A percentile compares a stretch with the other conserved stretches of the same genome.
Evolutionary conservation across 257 asterid species (phyloP).

Genomic region (Ilex aquifolium): DNA sequence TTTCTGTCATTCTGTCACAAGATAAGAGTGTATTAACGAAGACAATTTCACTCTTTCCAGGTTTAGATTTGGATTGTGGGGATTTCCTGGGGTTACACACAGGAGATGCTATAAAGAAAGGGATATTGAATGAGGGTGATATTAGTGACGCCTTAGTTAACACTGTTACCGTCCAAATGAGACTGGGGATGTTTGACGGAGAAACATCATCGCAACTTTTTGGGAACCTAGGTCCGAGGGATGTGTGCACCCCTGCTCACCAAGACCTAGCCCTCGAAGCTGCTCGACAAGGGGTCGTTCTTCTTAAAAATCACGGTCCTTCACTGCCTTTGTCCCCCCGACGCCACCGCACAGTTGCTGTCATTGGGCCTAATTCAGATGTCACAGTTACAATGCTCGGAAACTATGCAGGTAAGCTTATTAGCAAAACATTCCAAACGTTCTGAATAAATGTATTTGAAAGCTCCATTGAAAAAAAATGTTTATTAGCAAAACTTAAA

Average conservation of each 20-base stretch:
- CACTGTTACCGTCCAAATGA: slow-evolving; percentile 60
- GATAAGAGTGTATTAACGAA: neutral
- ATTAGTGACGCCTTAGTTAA: slow-evolving; percentile 47
- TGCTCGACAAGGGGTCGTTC: slow-evolving; percentile 70
- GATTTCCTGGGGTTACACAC: slow-evolving; percentile 55
- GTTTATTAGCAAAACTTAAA: too few relatives aligned
- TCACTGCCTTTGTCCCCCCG: slow-evolving; percentile 58
- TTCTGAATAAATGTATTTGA: too few relatives aligned
- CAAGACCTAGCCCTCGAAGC: slow-evolving; percentile 77
- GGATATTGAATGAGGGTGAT: slow-evolving; percentile 51
- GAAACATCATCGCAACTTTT: slow-evolving; percentile 51
- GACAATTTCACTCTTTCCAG: slow-evolving; percentile 19
- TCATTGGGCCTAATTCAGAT: slow-evolving; percentile 72
- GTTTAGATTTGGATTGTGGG: slow-evolving; percentile 86
- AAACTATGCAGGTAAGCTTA: slow-evolving; percentile 62
- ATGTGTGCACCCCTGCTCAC: slow-evolving; percentile 61
- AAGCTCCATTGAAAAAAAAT: too few relatives aligned
- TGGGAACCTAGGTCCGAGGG: slow-evolving; percentile 55
- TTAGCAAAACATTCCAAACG: too few relatives aligned
- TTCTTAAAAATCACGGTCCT: slow-evolving; percentile 59
- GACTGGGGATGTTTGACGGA: slow-evolving; percentile 87
- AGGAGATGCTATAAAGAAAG: slow-evolving; percentile 49
- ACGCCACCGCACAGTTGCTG: slow-evolving; percentile 51
- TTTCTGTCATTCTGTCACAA: too few relatives aligned
- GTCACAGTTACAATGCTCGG: slow-evolving; percentile 76